A percentile compares a stretch with the other conserved stretches of the same genome.
phyloP scores from a whole-genome alignment of 257 asterid species.

The Orobanche coerulescens region DNA sequence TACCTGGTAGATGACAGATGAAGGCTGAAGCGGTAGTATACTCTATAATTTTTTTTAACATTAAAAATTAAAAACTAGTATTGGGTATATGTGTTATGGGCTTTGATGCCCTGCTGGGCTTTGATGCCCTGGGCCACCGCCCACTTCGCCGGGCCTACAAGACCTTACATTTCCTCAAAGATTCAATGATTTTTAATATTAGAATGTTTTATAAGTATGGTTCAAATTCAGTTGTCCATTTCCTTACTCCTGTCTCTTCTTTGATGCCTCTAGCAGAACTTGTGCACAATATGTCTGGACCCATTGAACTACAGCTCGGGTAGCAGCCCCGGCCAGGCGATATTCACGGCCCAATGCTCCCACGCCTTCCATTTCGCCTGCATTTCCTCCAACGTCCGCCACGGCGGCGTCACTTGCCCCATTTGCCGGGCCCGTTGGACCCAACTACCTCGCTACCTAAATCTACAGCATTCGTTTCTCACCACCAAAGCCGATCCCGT shows the following conservation, averaged over 20 bases:
- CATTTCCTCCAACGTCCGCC: conserved; percentile 88
- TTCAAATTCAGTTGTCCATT: not conserved
- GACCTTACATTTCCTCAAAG: no score
- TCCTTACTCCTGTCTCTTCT: conserved; percentile 10
- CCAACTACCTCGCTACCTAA: conserved; percentile 69
- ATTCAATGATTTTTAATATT: no score
- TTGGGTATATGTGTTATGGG: no score
- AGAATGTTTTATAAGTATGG: no score
- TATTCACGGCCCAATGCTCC: conserved; percentile 90
- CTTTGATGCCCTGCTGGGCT: no score
- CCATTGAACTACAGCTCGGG: conserved; percentile 59
- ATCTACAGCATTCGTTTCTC: conserved; percentile 37
- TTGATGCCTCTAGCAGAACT: conserved; percentile 37
- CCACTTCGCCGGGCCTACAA: no score
- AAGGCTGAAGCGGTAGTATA: no score
- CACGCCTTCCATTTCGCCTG: conserved; percentile 87
- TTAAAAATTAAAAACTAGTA: no score
- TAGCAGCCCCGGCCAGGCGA: conserved; percentile 68
- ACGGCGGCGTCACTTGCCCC: conserved; percentile 88
- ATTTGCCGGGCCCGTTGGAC: conserved; percentile 95
- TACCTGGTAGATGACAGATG: no score
- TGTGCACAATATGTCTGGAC: conserved; percentile 82
- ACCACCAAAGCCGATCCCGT: conserved; percentile 56
- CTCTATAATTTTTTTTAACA: no score
- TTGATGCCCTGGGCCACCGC: no score